Evolutionary conservation across 768 basidiomycete genomes (phyloP).

Genomic region (Rhodotorula kratochvilovae): DNA sequence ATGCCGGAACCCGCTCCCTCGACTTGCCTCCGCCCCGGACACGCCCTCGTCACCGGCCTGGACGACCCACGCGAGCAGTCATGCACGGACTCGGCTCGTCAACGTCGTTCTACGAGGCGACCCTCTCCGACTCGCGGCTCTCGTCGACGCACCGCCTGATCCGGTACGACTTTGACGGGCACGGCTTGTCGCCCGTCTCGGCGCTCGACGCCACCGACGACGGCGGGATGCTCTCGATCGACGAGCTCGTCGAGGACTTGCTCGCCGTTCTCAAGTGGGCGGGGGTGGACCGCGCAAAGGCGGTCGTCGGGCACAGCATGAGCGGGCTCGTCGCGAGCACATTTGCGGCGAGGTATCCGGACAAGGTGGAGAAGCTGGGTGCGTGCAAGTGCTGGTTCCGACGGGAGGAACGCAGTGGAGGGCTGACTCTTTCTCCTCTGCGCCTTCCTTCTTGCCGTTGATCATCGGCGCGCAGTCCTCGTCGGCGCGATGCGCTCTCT

Average conservation of each 20-base stretch:
- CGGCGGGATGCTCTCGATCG: not conserved
- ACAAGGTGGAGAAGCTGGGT: conserved; percentile 24
- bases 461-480: too few relatives aligned
- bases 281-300: conserved; percentile 5
- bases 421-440: too few relatives aligned
- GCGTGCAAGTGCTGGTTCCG: not conserved
- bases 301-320: conserved; percentile 32
- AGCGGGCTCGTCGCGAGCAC: conserved; percentile 25
- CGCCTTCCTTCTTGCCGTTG: too few relatives aligned
- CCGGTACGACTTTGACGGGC: conserved; percentile 34
- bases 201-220: not conserved
- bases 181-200: conserved; percentile 24
- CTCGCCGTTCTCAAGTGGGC: conserved; percentile 7
- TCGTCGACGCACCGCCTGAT: not conserved
- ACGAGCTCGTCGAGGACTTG: conserved; percentile 26
- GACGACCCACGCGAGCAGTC: not conserved
- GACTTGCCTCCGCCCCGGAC: not conserved
- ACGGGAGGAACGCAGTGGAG: too few relatives aligned
- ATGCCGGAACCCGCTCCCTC: not conserved
- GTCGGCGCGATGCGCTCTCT: conserved; percentile 28
- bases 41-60: too few relatives aligned
- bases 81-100: conserved; percentile 33
- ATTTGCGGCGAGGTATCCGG: conserved; percentile 22
- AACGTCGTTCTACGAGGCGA: conserved; percentile 21
- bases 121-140: conserved; percentile 3